These are phyloP conservation scores for Stygiomarasmius scandens DNA, from an alignment of 1,284 basidiomycete species.

Conservation along the genomic window DNA sequence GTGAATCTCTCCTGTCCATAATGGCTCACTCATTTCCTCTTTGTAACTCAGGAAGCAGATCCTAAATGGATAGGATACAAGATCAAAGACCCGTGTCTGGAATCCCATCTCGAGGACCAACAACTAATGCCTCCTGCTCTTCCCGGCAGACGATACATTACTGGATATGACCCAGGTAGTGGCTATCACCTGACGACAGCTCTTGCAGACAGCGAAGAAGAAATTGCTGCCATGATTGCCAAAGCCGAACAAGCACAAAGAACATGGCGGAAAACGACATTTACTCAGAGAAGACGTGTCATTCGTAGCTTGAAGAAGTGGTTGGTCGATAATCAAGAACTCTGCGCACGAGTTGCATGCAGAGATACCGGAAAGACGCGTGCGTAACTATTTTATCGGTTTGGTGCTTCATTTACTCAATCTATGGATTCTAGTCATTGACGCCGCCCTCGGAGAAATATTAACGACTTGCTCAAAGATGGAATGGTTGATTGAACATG, in stretches of 20 bases:
- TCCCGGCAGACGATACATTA: slow-evolving; percentile 69
- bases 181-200: slow-evolving; percentile 75
- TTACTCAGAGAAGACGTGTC: slow-evolving; percentile 77
- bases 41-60: slow-evolving; percentile 46
- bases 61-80: slow-evolving; percentile 58
- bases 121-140: slow-evolving; percentile 53
- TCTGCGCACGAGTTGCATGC: slow-evolving; percentile 87
- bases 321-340: slow-evolving; percentile 87
- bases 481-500: slow-evolving; percentile 84
- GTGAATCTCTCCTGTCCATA: slow-evolving; percentile 22
- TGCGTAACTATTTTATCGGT: slow-evolving; percentile 42
- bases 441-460: slow-evolving; percentile 89
- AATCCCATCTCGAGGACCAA: slow-evolving; percentile 61
- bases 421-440: slow-evolving; percentile 61
- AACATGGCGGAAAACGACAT: slow-evolving; percentile 73
- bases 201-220: slow-evolving; percentile 68
- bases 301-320: slow-evolving; percentile 87
- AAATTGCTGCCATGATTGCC: slow-evolving; percentile 76
- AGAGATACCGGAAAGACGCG: slow-evolving; percentile 96
- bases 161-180: slow-evolving; percentile 90
- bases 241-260: slow-evolving; percentile 71
- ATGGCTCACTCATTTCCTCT: slow-evolving; percentile 8
- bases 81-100: slow-evolving; percentile 59
- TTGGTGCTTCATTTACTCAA: not conserved
- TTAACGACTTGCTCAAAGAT: slow-evolving; percentile 88